These are phyloP conservation scores for Nicotiana noctiflora DNA, from an alignment of 257 asterid species.

Conservation along the genomic window DNA sequence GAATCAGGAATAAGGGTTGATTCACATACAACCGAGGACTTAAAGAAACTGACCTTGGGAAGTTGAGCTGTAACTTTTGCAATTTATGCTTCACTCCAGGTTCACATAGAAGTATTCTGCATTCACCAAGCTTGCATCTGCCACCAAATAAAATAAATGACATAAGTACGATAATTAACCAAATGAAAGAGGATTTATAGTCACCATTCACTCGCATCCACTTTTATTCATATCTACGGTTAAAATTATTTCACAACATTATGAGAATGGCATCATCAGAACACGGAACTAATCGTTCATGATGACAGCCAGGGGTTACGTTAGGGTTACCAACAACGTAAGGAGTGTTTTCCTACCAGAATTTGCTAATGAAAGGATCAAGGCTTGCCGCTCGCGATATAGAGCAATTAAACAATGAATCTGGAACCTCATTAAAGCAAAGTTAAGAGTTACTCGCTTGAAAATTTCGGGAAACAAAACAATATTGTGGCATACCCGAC, in stretches of 20 bases:
- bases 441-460: neutral
- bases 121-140: constrained; percentile 97
- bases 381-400: neutral
- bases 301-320: neutral
- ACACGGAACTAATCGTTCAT: neutral
- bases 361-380: neutral
- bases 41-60: constrained; percentile 62
- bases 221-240: neutral
- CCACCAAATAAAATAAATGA: constrained; percentile 13
- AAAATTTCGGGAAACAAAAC: neutral
- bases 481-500: constrained; percentile 58
- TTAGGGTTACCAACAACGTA: neutral
- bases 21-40: neutral
- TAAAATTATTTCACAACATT: neutral
- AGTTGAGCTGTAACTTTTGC: constrained; percentile 94
- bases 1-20: neutral
- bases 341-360: neutral
- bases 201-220: neutral
- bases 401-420: neutral
- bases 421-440: neutral
- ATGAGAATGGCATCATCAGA: neutral
- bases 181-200: neutral
- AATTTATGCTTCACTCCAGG: constrained; percentile 66
- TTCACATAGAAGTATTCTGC: constrained; percentile 75
- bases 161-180: neutral